These are phyloP conservation scores for Vigna radiata DNA, from an alignment of 306 rosid species.

Conservation along the genomic window DNA sequence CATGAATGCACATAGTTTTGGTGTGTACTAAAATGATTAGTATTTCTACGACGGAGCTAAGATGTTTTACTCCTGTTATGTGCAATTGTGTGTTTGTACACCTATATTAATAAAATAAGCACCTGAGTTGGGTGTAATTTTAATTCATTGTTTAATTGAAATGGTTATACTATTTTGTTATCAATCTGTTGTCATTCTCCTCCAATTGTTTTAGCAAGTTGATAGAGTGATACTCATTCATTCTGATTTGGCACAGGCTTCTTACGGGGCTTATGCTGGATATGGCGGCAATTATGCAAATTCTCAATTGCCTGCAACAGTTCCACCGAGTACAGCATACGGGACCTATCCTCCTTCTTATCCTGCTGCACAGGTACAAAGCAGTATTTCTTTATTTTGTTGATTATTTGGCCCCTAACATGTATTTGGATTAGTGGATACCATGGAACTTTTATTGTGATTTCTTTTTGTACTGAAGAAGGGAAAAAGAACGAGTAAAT, in stretches of 20 bases:
- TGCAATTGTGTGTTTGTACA: neutral
- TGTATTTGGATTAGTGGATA: neutral
- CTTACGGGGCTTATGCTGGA: slow-evolving; percentile 78
- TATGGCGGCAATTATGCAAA: slow-evolving; percentile 71
- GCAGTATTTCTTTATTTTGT: slow-evolving; percentile 2
- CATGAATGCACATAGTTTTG: neutral
- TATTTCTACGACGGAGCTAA: neutral
- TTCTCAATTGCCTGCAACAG: slow-evolving; percentile 68
- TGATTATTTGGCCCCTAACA: slow-evolving; percentile 11
- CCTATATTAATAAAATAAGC: neutral
- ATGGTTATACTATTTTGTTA: neutral
- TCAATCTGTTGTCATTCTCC: neutral
- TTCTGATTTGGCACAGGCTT: slow-evolving; percentile 60
- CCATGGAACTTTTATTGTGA: neutral
- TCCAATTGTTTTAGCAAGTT: neutral
- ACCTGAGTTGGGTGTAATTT: neutral
- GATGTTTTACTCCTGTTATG: neutral
- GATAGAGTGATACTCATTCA: neutral
- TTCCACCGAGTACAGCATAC: slow-evolving; percentile 73
- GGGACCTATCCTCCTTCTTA: slow-evolving; percentile 86
- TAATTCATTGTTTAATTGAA: slow-evolving; percentile 14
- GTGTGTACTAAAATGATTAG: neutral
- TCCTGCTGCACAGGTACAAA: slow-evolving; percentile 82
- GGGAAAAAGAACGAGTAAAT: neutral
- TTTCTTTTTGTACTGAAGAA: neutral